Base-by-base conservation (phyloP, 2,329 filamentous ascomycete genomes). In the Colletotrichum costaricense region DNA sequence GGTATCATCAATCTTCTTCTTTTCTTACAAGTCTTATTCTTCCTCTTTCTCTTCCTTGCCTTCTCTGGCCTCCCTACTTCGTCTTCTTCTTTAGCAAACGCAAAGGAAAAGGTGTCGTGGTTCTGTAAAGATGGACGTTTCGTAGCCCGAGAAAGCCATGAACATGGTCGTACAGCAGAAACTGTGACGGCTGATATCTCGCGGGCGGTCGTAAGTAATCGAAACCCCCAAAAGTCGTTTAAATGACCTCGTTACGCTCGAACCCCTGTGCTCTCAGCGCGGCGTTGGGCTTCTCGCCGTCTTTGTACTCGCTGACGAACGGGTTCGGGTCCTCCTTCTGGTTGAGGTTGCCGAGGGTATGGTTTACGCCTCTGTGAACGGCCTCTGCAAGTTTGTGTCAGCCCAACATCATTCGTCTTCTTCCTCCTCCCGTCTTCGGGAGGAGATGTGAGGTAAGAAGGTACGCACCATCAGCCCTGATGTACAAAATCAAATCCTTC, bases 321-420 rank as follows among this genome's bases (percentile, higher is more conserved):
- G 97, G 97, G 79, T 99, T 99, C 2, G 96, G 95, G 79, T 99
- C 97, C 42, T 92, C 88, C 65, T 90, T 91, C 80, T 97, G 95
- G 77, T 97, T 87, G 72, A 99, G 86, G 80, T 98, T 98, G 64
- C 93, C 92, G 55, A 99, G 84, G 0, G 97, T 98, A 82, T 99
- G 97, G 84, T 99, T 98, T 78, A 98, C 96, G 80, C 98, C 97
- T 42, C 97, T 89, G 80, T 97, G 95, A 81, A 94, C 94, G 4
- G 94, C 94, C 83, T 98, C 95, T 79, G 83, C 80, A 4, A 24
- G 33, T 9, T 56, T 35, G n/a, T 9, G 60, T 67, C 46, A 63
- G 63, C 26, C 26, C 19, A 30, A 6, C 9, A 26, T 38, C 30
- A 33, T 33, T 11, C 30, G 1, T n/a, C 57, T 5, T 55, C 16